These are phyloP conservation scores for Fusarium odoratissimum DNA, from an alignment of 2,329 filamentous ascomycete genomes.

Conservation along the genomic window DNA sequence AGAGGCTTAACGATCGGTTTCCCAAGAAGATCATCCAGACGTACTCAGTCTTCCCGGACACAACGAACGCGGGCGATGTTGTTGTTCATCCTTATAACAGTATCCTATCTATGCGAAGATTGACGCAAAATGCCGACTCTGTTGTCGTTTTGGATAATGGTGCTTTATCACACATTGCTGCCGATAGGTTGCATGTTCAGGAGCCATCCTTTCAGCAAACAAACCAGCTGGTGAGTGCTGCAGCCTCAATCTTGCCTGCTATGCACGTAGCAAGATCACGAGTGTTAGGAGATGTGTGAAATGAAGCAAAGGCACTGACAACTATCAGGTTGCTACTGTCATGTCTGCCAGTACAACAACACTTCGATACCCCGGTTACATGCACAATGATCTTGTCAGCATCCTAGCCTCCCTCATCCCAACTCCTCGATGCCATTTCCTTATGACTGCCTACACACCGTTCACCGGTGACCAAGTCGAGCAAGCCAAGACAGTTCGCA, in stretches of 20 bases:
- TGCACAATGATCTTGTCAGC: slow-evolving; percentile 99
- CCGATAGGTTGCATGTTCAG: slow-evolving; percentile 93
- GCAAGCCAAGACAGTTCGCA: slow-evolving; percentile 96
- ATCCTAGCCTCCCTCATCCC: slow-evolving; percentile 96
- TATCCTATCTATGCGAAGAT: slow-evolving; percentile 86
- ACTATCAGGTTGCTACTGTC: slow-evolving; percentile 83
- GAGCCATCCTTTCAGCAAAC: slow-evolving; percentile 97
- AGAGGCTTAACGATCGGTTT: slow-evolving; percentile 95
- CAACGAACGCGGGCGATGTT: slow-evolving; percentile 85
- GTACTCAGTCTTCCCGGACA: slow-evolving; percentile 98
- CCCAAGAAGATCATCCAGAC: slow-evolving; percentile 99
- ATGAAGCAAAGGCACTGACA: slow-evolving; percentile 15
- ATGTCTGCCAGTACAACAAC: slow-evolving; percentile 99
- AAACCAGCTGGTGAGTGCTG: slow-evolving; percentile 81
- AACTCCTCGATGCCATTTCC: slow-evolving; percentile 95
- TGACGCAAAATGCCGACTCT: slow-evolving; percentile 97
- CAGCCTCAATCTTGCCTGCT: too few species aligned
- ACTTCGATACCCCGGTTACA: slow-evolving; percentile 96
- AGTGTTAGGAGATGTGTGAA: not conserved
- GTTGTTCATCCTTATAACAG: slow-evolving; percentile 99
- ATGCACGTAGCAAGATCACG: not conserved
- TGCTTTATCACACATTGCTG: slow-evolving; percentile 91
- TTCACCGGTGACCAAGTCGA: slow-evolving; percentile 97
- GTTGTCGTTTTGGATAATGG: slow-evolving; percentile 98
- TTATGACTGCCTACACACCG: slow-evolving; percentile 98